Conservation (phyloP, 768 basidiomycete genomes). For the Calocybe cyanea region DNA sequence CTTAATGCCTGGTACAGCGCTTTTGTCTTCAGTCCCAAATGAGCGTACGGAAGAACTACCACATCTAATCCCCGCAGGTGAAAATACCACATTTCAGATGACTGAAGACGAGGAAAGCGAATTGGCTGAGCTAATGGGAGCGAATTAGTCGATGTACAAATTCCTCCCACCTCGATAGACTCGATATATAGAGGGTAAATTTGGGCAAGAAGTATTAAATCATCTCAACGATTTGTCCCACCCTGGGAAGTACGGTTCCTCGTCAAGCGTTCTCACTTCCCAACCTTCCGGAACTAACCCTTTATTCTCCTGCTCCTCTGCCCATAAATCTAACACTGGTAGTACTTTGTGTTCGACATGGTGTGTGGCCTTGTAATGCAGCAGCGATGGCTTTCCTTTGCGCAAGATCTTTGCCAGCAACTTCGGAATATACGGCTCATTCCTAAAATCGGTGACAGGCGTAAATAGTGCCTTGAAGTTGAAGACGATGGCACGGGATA, state of each 20-base stretch:
- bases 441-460: conserved; percentile 36
- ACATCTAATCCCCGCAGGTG: conserved; percentile 3
- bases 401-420: conserved; percentile 39
- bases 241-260: conserved; percentile 49
- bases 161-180: too few species aligned
- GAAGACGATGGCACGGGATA: conserved; percentile 45
- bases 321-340: conserved; percentile 44
- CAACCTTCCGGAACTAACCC: conserved; percentile 44
- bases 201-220: too few species aligned
- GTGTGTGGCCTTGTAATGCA: conserved; percentile 41
- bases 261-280: conserved; percentile 46
- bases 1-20: conserved; percentile 26
- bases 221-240: conserved; percentile 26
- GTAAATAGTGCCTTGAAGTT: conserved; percentile 55
- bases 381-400: conserved; percentile 34
- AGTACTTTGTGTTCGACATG: conserved; percentile 41
- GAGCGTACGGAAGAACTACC: conserved; percentile 11
- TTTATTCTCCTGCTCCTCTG: conserved; percentile 43
- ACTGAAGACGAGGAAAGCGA: conserved; percentile 91
- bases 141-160: conserved; percentile 18
- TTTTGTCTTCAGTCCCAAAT: conserved; percentile 31
- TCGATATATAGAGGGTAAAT: too few species aligned
- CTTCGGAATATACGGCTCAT: conserved; percentile 46
- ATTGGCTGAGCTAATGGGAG: conserved; percentile 66
- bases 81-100: conserved; percentile 36